Evolutionary conservation across 768 basidiomycete species (phyloP).

Genomic region (Calocybe cyanea): DNA sequence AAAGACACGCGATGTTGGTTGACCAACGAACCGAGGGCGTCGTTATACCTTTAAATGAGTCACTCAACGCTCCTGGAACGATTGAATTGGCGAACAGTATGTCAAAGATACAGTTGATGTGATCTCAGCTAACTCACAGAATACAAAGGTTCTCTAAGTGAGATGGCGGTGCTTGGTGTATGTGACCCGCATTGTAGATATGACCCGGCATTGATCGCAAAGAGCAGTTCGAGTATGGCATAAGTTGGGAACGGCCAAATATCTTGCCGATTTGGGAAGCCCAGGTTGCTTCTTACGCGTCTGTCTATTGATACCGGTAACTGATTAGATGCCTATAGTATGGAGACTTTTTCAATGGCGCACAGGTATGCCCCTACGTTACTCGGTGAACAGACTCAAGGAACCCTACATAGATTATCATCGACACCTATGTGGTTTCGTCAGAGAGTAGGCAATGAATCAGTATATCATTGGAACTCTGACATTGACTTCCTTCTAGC

Average conservation of each 20-base stretch:
- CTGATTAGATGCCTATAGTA: constrained; percentile 42
- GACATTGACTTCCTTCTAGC: constrained; percentile 38
- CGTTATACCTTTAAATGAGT: constrained; percentile 77
- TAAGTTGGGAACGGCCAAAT: constrained; percentile 83
- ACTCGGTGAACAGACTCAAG: neutral
- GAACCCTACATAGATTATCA: constrained; percentile 59
- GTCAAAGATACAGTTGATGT: constrained; percentile 16
- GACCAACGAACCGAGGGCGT: constrained; percentile 82
- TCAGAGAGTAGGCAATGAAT: constrained; percentile 61
- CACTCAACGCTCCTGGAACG: constrained; percentile 55
- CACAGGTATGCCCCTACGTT: constrained; percentile 44
- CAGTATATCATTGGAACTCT: neutral
- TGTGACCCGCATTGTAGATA: neutral
- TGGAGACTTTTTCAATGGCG: constrained; percentile 92
- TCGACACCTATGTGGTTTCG: constrained; percentile 85
- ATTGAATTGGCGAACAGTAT: constrained; percentile 86
- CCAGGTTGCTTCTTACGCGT: constrained; percentile 44
- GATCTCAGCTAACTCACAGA: neutral
- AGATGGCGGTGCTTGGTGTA: constrained; percentile 78
- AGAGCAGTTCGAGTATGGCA: constrained; percentile 80
- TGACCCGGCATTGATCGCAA: constrained; percentile 1
- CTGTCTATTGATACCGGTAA: neutral
- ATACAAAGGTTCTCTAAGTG: constrained; percentile 73
- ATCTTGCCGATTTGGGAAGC: constrained; percentile 90
- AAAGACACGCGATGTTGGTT: constrained; percentile 89